Evolutionary conservation across 306 rosid genomes (phyloP).

Genomic region (Dicorynia guianensis): DNA sequence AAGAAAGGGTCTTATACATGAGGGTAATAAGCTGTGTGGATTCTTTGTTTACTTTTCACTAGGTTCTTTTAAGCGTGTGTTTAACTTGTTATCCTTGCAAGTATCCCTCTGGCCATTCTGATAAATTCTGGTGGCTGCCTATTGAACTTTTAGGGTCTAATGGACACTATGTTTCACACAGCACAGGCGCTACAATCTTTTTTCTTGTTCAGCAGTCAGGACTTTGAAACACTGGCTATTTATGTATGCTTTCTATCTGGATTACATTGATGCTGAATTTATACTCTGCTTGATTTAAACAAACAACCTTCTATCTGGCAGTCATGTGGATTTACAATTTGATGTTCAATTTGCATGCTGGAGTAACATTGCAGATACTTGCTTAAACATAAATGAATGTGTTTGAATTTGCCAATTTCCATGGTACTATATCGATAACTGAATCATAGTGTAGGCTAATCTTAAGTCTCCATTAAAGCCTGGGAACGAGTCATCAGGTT

Average conservation of each 20-base stretch:
- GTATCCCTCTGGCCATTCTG: not conserved
- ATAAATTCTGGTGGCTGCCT: conserved; percentile 28
- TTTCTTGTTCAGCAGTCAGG: conserved; percentile 10
- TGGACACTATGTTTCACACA: conserved; percentile 10
- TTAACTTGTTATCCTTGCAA: not conserved
- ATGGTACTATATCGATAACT: not conserved
- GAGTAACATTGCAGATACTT: not conserved
- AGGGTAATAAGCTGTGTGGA: conserved; percentile 15
- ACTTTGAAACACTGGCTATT: conserved; percentile 5
- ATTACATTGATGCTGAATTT: conserved; percentile 13
- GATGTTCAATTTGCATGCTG: not conserved
- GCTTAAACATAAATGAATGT: not conserved
- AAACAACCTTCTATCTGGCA: not conserved
- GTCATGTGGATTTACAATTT: not conserved
- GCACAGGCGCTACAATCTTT: not conserved
- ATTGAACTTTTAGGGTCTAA: conserved; percentile 17
- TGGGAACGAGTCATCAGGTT: too few species aligned
- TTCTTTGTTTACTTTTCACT: conserved; percentile 14
- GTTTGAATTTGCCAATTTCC: not conserved
- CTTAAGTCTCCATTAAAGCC: too few species aligned
- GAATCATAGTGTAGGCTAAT: not conserved
- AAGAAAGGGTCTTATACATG: conserved; percentile 25
- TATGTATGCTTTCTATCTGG: not conserved
- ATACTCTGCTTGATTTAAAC: not conserved
- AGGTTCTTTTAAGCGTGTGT: conserved; percentile 6